A percentile compares a stretch with the other conserved stretches of the same genome.
Evolutionary conservation across 257 asterid genomes (phyloP).

Genomic region (Vinca minor): DNA sequence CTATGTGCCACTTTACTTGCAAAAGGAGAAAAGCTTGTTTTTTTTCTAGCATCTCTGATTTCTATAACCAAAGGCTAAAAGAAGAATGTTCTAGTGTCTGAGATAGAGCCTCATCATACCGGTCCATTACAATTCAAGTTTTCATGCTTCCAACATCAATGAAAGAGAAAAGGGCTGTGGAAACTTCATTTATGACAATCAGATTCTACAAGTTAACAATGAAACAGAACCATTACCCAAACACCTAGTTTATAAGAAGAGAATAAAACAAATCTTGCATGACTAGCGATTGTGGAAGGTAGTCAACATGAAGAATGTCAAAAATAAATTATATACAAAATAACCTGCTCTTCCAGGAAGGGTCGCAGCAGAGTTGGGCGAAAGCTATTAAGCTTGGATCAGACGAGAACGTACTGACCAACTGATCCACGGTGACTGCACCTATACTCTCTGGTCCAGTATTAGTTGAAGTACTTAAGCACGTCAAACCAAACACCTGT

Average conservation of each 20-base stretch:
- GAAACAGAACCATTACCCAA: neutral
- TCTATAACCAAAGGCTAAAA: neutral
- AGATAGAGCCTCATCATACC: neutral
- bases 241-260: neutral
- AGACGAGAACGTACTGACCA: conserved; percentile 85
- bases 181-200: neutral
- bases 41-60: neutral
- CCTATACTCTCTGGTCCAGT: conserved; percentile 35
- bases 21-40: neutral
- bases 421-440: conserved; percentile 69
- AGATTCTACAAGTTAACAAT: neutral
- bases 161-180: neutral
- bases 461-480: conserved; percentile 32
- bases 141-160: neutral
- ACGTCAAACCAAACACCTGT: conserved; percentile 72
- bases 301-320: neutral
- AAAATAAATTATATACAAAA: conserved; percentile 10
- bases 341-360: conserved; percentile 71
- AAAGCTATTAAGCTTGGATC: conserved; percentile 94
- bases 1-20: neutral
- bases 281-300: neutral
- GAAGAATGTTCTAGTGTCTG: neutral
- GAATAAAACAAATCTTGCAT: neutral
- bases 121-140: neutral
- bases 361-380: conserved; percentile 80